These are phyloP conservation scores for Emmonsiellopsis sp. DNA, from an alignment of 2,329 filamentous ascomycete genomes.

Conservation along the genomic window DNA sequence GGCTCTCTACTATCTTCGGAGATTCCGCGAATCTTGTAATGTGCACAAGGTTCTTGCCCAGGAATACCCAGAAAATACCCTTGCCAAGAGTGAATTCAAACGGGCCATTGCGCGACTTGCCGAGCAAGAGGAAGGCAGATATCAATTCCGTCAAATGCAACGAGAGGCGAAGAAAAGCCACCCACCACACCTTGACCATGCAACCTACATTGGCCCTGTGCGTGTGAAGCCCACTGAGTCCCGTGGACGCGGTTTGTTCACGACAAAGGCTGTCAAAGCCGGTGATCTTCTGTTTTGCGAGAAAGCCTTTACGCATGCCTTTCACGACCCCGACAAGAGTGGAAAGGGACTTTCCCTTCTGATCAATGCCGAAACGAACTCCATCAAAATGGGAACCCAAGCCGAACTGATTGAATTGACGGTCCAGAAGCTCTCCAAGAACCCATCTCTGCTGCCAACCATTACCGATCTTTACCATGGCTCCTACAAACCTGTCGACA, in stretches of 20 bases:
- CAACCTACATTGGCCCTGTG: constrained; percentile 38
- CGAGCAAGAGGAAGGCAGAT: constrained; percentile 15
- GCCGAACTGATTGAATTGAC: constrained; percentile 33
- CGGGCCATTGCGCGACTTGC: constrained; percentile 17
- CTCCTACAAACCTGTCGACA: constrained; percentile 26
- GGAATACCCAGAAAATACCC: constrained; percentile 27
- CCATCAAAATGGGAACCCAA: constrained; percentile 29
- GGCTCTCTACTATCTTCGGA: constrained; percentile 36
- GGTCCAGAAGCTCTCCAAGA: constrained; percentile 40
- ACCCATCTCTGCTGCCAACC: constrained; percentile 23
- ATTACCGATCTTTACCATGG: constrained; percentile 36
- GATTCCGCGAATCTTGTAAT: constrained; percentile 29
- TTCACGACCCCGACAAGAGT: constrained; percentile 14
- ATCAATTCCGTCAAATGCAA: constrained; percentile 14
- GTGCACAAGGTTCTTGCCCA: constrained; percentile 25
- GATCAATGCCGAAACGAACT: constrained; percentile 29
- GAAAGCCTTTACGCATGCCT: constrained; percentile 44
- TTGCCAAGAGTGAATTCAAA: constrained; percentile 21
- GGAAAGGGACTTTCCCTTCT: constrained; percentile 20
- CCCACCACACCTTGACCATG: constrained; percentile 40
- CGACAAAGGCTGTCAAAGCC: constrained; percentile 36
- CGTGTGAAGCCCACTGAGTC: constrained; percentile 31
- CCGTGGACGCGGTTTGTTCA: constrained; percentile 45
- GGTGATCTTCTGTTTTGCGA: constrained; percentile 49
- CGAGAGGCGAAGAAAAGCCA: constrained; percentile 23